Evolutionary conservation across 2,329 filamentous ascomycete species (phyloP).

Genomic region (Apiospora arundinis): DNA sequence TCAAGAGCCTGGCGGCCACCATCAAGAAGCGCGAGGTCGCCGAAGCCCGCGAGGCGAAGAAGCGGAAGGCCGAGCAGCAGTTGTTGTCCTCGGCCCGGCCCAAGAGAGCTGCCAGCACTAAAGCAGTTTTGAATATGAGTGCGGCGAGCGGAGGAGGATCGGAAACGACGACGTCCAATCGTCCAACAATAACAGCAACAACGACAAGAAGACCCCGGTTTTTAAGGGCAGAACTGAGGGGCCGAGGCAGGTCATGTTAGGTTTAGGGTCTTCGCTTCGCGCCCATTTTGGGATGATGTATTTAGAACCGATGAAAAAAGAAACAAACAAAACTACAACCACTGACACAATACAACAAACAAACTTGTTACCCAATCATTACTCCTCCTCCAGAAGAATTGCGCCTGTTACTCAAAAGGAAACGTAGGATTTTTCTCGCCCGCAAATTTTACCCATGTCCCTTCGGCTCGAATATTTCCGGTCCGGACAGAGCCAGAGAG

Average conservation of each 20-base stretch:
- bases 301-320: too few species aligned
- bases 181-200: not conserved
- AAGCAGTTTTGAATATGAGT: not conserved
- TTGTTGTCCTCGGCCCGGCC: not conserved
- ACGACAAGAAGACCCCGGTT: not conserved
- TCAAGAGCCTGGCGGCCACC: conserved; percentile 7
- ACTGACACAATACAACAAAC: too few species aligned
- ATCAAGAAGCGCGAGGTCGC: conserved; percentile 6
- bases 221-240: not conserved
- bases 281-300: too few species aligned
- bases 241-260: not conserved
- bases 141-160: not conserved
- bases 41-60: not conserved
- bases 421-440: too few species aligned
- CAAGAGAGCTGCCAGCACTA: not conserved
- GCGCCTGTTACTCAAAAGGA: too few species aligned
- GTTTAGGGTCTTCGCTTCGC: too few species aligned
- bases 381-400: not conserved
- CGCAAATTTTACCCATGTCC: too few species aligned
- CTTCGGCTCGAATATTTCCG: not conserved
- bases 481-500: not conserved
- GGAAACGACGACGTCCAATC: not conserved
- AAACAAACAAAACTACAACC: too few species aligned
- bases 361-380: too few species aligned
- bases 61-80: conserved; percentile 6